Conservation (phyloP, 441 rosid genomes). For the Sinapis alba region DNA sequence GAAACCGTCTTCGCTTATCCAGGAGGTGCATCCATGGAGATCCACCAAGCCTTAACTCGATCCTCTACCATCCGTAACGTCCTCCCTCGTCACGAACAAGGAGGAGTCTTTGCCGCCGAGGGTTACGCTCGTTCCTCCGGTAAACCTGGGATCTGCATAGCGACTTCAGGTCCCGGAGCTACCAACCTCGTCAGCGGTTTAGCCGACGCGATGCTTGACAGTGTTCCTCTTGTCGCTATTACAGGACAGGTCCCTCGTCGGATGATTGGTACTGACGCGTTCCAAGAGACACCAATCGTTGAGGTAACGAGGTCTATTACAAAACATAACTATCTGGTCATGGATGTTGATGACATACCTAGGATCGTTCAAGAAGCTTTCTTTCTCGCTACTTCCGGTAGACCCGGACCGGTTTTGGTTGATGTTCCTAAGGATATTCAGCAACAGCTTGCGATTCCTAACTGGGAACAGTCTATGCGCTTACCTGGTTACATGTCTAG, state of each 20-base stretch:
- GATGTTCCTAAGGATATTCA: conserved; percentile 95
- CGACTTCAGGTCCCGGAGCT: conserved; percentile 98
- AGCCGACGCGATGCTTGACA: conserved; percentile 89
- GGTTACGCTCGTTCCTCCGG: conserved; percentile 94
- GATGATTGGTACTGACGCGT: conserved; percentile 95
- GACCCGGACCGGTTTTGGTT: conserved; percentile 92
- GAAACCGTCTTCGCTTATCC: conserved; percentile 84
- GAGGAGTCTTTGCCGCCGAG: conserved; percentile 90
- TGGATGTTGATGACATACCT: conserved; percentile 89
- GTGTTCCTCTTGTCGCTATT: conserved; percentile 87
- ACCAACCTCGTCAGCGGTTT: conserved; percentile 93
- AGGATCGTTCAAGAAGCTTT: conserved; percentile 82
- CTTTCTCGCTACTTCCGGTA: conserved; percentile 76
- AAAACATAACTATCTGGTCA: conserved; percentile 83
- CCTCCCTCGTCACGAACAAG: conserved; percentile 96
- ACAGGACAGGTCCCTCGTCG: conserved; percentile 96
- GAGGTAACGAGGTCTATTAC: conserved; percentile 95
- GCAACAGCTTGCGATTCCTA: conserved; percentile 82
- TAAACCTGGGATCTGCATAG: conserved; percentile 82
- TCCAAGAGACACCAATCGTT: conserved; percentile 92
- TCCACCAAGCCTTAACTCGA: conserved; percentile 93
- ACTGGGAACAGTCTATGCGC: conserved; percentile 61
- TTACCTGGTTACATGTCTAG: conserved; percentile 82
- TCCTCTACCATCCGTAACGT: conserved; percentile 68
- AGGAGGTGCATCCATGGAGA: conserved; percentile 95